A percentile compares a stretch with the other conserved stretches of the same genome.
Conservation (phyloP, 768 basidiomycete species). For the Trametes sanguinea region DNA sequence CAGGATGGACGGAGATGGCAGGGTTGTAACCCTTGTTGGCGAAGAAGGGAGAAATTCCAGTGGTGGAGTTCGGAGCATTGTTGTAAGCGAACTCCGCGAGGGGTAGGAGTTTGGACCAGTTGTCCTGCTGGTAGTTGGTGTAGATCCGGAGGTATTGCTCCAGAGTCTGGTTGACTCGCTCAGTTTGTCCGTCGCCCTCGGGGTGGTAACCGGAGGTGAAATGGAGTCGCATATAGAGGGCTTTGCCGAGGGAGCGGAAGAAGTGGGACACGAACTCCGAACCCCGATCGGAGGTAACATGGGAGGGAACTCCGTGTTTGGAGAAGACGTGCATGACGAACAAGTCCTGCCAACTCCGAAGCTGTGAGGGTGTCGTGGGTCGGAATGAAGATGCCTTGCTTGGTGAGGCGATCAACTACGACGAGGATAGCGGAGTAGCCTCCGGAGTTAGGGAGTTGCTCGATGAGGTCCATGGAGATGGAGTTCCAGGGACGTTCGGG, state of each 20-base stretch:
- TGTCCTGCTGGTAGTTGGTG: not conserved
- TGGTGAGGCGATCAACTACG: too few relatives aligned
- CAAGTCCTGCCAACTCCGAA: constrained; percentile 20
- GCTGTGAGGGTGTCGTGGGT: constrained; percentile 24
- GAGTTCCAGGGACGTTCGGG: not conserved
- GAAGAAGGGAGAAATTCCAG: constrained; percentile 1
- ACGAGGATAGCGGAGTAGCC: too few relatives aligned
- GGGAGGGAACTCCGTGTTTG: constrained; percentile 6
- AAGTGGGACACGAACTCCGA: constrained; percentile 16
- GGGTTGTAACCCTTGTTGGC: constrained; percentile 16
- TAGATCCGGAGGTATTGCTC: constrained; percentile 33
- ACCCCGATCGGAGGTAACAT: constrained; percentile 20
- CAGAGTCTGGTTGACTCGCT: constrained; percentile 27
- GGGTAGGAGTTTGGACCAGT: not conserved
- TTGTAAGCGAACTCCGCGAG: too few relatives aligned
- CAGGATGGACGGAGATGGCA: constrained; percentile 16
- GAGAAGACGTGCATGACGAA: constrained; percentile 22
- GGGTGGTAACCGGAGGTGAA: constrained; percentile 19
- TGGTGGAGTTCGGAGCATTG: too few relatives aligned
- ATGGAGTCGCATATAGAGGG: constrained; percentile 8
- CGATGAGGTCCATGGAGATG: too few relatives aligned
- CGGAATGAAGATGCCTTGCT: constrained; percentile 28
- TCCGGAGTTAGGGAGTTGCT: too few relatives aligned
- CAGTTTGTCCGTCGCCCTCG: constrained; percentile 43
- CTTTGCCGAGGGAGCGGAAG: constrained; percentile 16